Conservation (phyloP, 108 stramenopile genomes). For the Skeletonema menzelii region DNA sequence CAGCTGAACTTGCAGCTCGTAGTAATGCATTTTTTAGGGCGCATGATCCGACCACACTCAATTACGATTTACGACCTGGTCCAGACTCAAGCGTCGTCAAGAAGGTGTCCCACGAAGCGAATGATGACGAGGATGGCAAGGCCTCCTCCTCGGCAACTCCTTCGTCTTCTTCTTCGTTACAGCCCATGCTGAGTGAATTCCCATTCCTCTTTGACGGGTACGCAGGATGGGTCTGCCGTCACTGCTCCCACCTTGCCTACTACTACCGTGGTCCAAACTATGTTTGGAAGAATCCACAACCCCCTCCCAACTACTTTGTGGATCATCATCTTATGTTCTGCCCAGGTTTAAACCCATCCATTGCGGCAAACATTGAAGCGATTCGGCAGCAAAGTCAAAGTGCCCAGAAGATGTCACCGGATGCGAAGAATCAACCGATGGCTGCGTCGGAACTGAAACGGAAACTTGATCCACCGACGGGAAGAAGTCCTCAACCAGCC, state of each 20-base stretch:
- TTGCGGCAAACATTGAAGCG: not conserved
- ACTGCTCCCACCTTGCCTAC: conserved; percentile 36
- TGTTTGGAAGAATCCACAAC: conserved; percentile 42
- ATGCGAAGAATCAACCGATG: not conserved
- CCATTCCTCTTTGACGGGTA: conserved; percentile 49
- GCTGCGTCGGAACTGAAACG: not conserved
- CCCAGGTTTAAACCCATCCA: conserved; percentile 31
- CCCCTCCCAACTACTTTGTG: conserved; percentile 45
- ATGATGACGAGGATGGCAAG: not conserved
- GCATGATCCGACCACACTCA: not conserved
- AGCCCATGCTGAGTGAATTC: conserved; percentile 31
- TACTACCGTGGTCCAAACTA: conserved; percentile 45
- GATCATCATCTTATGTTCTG: conserved; percentile 40
- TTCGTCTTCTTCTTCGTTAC: not conserved
- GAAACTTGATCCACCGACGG: not conserved
- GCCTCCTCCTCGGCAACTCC: not conserved
- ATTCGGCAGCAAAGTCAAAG: not conserved
- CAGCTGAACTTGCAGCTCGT: not conserved
- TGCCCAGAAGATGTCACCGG: not conserved
- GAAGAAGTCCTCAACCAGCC: not conserved
- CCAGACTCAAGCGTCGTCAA: not conserved
- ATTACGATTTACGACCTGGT: not conserved
- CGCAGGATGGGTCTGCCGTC: conserved; percentile 46
- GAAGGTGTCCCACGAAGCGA: not conserved
- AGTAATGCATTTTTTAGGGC: not conserved